Percentiles rank a stretch among this genome's conserved stretches.
phyloP scores from a whole-genome alignment of 768 basidiomycete genomes.

The Termitomyces sp. region DNA sequence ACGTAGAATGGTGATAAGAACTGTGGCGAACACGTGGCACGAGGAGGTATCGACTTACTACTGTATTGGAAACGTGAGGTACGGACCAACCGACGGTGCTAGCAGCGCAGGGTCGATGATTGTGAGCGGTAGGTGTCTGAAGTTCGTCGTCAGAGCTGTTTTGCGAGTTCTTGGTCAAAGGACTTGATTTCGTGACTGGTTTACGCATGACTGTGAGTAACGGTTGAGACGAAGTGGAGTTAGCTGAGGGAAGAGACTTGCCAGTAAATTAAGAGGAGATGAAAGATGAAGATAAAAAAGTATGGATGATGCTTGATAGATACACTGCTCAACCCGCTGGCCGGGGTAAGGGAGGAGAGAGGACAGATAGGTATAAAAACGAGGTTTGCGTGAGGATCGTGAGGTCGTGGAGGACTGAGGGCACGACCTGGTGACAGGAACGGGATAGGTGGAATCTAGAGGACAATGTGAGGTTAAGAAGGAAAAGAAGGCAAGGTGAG shows the following conservation, averaged over 20 bases:
- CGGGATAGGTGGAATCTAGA: conserved; percentile 23
- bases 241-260: conserved; percentile 21
- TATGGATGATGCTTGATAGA: conserved; percentile 16
- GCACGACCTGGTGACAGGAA: conserved; percentile 21
- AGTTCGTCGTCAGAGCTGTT: conserved; percentile 29
- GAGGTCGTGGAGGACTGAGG: conserved; percentile 33
- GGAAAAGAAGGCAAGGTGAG: conserved; percentile 53
- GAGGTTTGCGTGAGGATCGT: conserved; percentile 50
- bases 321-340: conserved; percentile 19
- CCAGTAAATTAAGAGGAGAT: conserved; percentile 39
- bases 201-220: conserved; percentile 58
- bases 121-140: conserved; percentile 29
- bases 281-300: conserved; percentile 20
- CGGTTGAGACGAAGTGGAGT: conserved; percentile 20
- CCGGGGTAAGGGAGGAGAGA: conserved; percentile 19
- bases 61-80: conserved; percentile 40
- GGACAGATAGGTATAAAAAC: conserved; percentile 52
- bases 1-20: conserved; percentile 16
- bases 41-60: conserved; percentile 30
- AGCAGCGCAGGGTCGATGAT: conserved; percentile 25
- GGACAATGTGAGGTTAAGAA: conserved; percentile 38
- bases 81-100: conserved; percentile 47
- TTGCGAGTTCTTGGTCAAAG: conserved; percentile 40
- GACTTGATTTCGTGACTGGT: conserved; percentile 49
- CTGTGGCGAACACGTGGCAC: conserved; percentile 29